Evolutionary conservation across 2,329 filamentous ascomycete species (phyloP), one percentile per base, ranked within the genome.

Genomic region (Fusarium oxysporum): DNA sequence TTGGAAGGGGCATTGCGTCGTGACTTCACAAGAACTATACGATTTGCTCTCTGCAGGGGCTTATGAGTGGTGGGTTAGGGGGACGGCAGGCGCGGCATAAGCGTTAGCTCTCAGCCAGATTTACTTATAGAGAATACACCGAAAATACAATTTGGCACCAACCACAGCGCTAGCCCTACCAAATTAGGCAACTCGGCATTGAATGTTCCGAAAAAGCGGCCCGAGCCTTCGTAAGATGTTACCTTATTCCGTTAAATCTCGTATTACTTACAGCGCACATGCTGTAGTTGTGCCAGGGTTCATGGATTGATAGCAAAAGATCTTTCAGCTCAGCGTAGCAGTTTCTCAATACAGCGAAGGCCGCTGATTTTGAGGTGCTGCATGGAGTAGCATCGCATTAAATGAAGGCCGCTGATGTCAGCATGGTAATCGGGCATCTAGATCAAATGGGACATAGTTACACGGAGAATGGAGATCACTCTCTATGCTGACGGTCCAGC

Each of bases 381-480:
- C 13, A 47, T 6, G 1, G 13, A 2, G 44, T 47, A 47, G 44
- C 19, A 30, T 16, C 5, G 44, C 44, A 47, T 30, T 4, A 4
- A n/a, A 30, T n/a, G 6, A 47, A n/a, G 44, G 19, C 44, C 44
- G 44, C 44, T 47, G 54, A 57, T 48, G 23, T 57, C 40, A 47
- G 40, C 40, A 2, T 37, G 2, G 14, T 48, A 28, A 37, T 9
- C 40, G 13, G 38, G 19, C 25, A 10, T 7, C 44, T 45, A 21
- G 7, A 21, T 7, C 8, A 12, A 21, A 45, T 21, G 3, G n/a
- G 11, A 44, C 12, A 56, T 2, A 4, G 6, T 43, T 25, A 13
- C 30, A 21, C 1, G 12, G 2, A 32, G 14, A 16, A 28, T 21
- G 8, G 8, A 5, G 8, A 6, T 28, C 2, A 8, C 12, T 11